phyloP scores from a whole-genome alignment of 148 eudicot species.

The Gaultheria prostrata region DNA sequence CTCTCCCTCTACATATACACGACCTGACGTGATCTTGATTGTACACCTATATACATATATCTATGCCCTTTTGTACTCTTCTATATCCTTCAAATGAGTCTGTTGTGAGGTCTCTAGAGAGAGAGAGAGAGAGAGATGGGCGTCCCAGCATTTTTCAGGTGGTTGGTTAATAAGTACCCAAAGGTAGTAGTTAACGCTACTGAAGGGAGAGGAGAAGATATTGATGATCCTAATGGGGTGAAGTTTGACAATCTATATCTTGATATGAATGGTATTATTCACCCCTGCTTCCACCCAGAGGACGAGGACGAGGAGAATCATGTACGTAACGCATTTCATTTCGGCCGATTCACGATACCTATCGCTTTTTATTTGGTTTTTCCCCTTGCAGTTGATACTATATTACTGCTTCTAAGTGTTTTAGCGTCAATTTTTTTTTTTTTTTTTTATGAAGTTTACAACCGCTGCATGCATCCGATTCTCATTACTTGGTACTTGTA shows the following conservation, averaged over 20 bases:
- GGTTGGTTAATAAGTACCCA: conserved; percentile 29
- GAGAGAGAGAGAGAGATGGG: conserved; percentile 27
- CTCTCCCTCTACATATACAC: not conserved
- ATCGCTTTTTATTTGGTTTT: too few species aligned
- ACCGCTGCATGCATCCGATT: too few species aligned
- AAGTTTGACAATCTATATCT: conserved; percentile 41
- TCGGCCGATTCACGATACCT: too few species aligned
- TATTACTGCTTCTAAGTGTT: too few species aligned
- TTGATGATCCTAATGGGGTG: not conserved
- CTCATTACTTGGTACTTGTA: too few species aligned
- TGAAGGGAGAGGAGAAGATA: not conserved
- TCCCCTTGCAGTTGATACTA: too few species aligned
- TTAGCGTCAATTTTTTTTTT: too few species aligned
- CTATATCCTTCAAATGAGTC: not conserved
- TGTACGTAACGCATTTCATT: not conserved
- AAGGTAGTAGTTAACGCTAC: conserved; percentile 19
- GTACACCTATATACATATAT: too few species aligned
- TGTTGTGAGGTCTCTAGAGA: not conserved
- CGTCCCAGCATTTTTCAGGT: conserved; percentile 28
- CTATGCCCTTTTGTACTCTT: not conserved
- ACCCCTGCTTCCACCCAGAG: conserved; percentile 52
- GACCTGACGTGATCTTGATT: too few species aligned
- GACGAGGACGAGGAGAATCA: conserved; percentile 5
- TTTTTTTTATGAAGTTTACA: too few species aligned
- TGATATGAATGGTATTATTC: conserved; percentile 44